Evolutionary conservation across 2,329 filamentous ascomycete species (phyloP), one percentile per base, ranked within the genome.

Genomic region (Clonostachys rhizophaga): DNA sequence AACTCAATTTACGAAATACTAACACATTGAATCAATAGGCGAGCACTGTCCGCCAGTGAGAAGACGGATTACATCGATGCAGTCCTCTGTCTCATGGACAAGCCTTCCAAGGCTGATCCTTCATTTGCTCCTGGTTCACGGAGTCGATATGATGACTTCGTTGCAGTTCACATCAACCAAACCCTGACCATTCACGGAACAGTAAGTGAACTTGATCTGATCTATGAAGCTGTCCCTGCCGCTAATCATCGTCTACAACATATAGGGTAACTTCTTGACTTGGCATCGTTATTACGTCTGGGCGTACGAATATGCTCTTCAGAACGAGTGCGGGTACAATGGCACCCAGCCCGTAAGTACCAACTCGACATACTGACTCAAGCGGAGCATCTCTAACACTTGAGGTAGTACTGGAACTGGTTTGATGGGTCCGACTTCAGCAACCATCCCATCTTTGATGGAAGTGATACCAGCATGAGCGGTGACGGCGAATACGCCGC

Each of bases 401-500:
- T 1, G 7, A 3, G 7, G 36, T 64, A 70, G 57, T 79, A 78
- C 62, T 72, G 71, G 63, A 74, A 79, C 57, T 81, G 76, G 73
- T 68, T 68, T 4, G 24, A 30, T 9, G 24, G 24, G 24, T 66
- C 67, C 45, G 24, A 30, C 24, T 64, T 70, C 3, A 50, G 63
- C 4, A 70, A 80, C 50, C 66, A 69, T 2, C 54, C 60, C 50
- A 57, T 81, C 43, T 81, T 83, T 50, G 76, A 79, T 52, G 79
- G 79, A 43, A 74, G 71, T 50, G 69, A 68, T 24, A 75, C 70
- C 44, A 73, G 68, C 46, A 60, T 79, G 65, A 69, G 69, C 20
- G 73, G 75, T 20, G 71, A 79, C 49, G 76, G 76, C 20, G 50
- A 20, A 44, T 57, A 8, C 44, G 50, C 46, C 42, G 35, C 43